phyloP scores from a whole-genome alignment of 768 basidiomycete species.

The Pisolithus marmoratus region DNA sequence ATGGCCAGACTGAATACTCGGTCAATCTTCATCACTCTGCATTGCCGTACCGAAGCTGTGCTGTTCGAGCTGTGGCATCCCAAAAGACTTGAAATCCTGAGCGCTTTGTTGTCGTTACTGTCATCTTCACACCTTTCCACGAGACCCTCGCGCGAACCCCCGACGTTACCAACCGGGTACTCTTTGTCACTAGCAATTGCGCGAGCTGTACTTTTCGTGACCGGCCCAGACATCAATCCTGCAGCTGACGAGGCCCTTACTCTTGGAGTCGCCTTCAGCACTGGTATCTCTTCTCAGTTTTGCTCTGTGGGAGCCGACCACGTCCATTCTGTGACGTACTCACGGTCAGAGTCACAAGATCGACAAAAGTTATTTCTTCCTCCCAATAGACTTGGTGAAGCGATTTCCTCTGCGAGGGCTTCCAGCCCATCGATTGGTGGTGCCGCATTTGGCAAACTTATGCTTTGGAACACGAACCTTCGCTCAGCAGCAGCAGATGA shows the following conservation, averaged over 20 bases:
- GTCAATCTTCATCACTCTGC: conserved; percentile 41
- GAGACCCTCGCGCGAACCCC: conserved; percentile 16
- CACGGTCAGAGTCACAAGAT: conserved; percentile 33
- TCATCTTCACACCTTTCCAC: conserved; percentile 17
- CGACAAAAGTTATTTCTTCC: conserved; percentile 54
- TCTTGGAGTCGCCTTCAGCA: conserved; percentile 61
- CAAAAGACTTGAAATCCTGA: conserved; percentile 48
- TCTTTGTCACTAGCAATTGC: conserved; percentile 52
- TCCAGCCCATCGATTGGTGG: conserved; percentile 28
- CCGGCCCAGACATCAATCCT: conserved; percentile 79
- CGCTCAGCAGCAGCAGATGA: conserved; percentile 60
- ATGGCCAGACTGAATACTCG: conserved; percentile 37
- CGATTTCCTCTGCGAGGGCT: conserved; percentile 36
- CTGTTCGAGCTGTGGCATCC: conserved; percentile 65
- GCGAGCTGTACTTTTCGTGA: conserved; percentile 61
- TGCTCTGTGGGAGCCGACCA: conserved; percentile 36
- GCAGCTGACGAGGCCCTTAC: conserved; percentile 57
- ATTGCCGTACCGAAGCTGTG: conserved; percentile 50
- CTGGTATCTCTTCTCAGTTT: conserved; percentile 49
- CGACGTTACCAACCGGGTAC: conserved; percentile 50
- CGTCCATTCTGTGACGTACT: conserved; percentile 8
- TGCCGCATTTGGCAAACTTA: conserved; percentile 39
- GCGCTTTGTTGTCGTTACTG: conserved; percentile 40
- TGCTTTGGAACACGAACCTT: conserved; percentile 44
- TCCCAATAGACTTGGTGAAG: conserved; percentile 43